These are phyloP conservation scores for Saccharomycopsis oosterbeekiorum DNA, from an alignment of 805 yeast genomes.

Conservation along the genomic window DNA sequence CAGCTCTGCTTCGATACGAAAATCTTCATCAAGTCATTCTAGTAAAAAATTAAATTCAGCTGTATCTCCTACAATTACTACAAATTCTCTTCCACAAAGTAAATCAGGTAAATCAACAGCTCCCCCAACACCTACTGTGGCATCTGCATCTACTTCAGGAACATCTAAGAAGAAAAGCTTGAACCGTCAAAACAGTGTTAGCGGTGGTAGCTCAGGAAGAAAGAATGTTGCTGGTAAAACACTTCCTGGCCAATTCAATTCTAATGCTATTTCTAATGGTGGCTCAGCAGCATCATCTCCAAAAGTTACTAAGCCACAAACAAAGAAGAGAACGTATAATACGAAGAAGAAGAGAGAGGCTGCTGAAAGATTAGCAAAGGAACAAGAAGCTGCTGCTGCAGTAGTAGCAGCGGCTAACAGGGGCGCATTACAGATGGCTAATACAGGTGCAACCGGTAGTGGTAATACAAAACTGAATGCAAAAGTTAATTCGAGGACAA, in stretches of 20 bases:
- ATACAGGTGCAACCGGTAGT: neutral
- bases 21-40: neutral
- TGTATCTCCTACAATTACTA: neutral
- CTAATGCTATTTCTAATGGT: neutral
- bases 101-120: neutral
- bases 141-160: neutral
- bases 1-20: neutral
- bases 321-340: conserved; percentile 9
- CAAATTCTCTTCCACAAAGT: neutral
- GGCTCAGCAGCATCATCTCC: conserved; percentile 11
- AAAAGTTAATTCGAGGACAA: neutral
- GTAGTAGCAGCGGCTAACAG: conserved; percentile 4
- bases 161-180: neutral
- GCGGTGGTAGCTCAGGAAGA: neutral
- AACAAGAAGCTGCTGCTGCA: conserved; percentile 1
- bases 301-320: conserved; percentile 9
- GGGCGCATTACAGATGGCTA: neutral
- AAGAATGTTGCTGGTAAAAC: conserved; percentile 25
- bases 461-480: neutral
- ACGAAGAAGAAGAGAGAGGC: conserved; percentile 15
- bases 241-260: conserved; percentile 22
- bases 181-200: neutral
- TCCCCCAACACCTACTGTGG: neutral
- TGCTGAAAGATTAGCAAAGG: conserved; percentile 1
- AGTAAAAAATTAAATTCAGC: neutral